Conservation (phyloP, 2,329 filamentous ascomycete species). For the Chlorencoelia australis region DNA sequence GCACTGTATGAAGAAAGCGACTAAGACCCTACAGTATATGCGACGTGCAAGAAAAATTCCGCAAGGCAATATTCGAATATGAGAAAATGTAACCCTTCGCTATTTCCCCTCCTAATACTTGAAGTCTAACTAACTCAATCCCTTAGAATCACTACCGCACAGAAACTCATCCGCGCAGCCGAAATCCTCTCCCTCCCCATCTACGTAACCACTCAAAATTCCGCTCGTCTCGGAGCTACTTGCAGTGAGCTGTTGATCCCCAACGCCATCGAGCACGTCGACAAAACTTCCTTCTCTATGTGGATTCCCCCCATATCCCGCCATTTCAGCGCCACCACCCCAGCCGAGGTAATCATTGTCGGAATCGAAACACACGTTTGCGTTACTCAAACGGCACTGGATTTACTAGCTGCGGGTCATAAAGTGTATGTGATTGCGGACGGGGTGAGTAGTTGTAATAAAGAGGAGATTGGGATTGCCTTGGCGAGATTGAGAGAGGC, state of each 20-base stretch:
- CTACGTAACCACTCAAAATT: conserved; percentile 79
- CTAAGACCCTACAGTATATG: conserved; percentile 69
- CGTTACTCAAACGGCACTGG: conserved; percentile 83
- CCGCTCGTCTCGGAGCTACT: conserved; percentile 66
- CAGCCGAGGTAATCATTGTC: conserved; percentile 61
- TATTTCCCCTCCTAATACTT: not conserved
- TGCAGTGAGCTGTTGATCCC: conserved; percentile 57
- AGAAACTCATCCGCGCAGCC: conserved; percentile 58
- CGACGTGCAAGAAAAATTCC: conserved; percentile 91
- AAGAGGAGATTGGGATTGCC: conserved; percentile 70
- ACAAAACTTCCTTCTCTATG: conserved; percentile 93
- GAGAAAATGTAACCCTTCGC: conserved; percentile 55
- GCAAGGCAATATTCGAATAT: conserved; percentile 73
- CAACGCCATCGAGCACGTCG: conserved; percentile 47
- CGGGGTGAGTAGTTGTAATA: conserved; percentile 80
- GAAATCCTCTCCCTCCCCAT: conserved; percentile 64
- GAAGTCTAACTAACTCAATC: conserved; percentile 3
- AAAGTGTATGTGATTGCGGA: conserved; percentile 81
- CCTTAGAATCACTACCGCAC: conserved; percentile 52
- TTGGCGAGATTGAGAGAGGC: conserved; percentile 64
- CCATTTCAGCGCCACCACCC: conserved; percentile 28
- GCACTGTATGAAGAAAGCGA: not conserved
- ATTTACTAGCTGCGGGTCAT: conserved; percentile 66
- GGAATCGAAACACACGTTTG: conserved; percentile 94
- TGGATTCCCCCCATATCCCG: conserved; percentile 54